Evolutionary conservation across 345 rosid genomes (phyloP).

Genomic region (Rhodamnia rubescens): DNA sequence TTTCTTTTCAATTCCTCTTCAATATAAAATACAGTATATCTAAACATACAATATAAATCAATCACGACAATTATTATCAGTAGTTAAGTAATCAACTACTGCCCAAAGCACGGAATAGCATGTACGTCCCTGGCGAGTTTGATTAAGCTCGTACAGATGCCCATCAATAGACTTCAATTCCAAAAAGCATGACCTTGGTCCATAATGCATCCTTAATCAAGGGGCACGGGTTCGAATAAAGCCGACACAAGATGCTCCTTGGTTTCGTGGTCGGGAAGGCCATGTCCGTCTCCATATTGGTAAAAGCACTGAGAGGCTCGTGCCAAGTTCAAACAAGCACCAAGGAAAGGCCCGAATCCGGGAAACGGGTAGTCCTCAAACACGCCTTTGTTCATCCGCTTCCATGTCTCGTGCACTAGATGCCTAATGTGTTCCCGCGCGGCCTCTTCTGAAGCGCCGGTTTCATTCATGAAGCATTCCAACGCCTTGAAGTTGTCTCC

Average conservation of each 20-base stretch:
- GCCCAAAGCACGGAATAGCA: too few relatives aligned
- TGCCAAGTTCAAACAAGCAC: background rate
- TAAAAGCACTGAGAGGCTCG: constrained; percentile 7
- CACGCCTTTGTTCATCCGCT: background rate
- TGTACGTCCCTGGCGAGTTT: too few relatives aligned
- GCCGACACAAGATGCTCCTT: background rate
- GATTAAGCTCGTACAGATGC: too few relatives aligned
- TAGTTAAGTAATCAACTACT: too few relatives aligned
- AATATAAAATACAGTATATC: too few relatives aligned
- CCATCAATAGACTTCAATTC: too few relatives aligned
- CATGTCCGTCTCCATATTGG: constrained; percentile 8
- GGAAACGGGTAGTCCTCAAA: background rate
- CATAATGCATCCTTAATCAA: background rate
- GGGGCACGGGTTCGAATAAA: background rate
- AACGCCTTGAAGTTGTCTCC: constrained; percentile 4
- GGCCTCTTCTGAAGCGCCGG: background rate
- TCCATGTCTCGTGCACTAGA: constrained; percentile 2
- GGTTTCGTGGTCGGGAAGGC: background rate
- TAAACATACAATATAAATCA: too few relatives aligned
- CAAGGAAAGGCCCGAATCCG: background rate
- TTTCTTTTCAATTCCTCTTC: too few relatives aligned
- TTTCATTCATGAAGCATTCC: constrained; percentile 6
- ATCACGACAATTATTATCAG: too few relatives aligned
- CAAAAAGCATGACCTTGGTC: background rate
- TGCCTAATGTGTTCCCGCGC: constrained; percentile 3